Evolutionary conservation across 2,329 filamentous ascomycete genomes (phyloP).

Genomic region (Beauveria sp.): DNA sequence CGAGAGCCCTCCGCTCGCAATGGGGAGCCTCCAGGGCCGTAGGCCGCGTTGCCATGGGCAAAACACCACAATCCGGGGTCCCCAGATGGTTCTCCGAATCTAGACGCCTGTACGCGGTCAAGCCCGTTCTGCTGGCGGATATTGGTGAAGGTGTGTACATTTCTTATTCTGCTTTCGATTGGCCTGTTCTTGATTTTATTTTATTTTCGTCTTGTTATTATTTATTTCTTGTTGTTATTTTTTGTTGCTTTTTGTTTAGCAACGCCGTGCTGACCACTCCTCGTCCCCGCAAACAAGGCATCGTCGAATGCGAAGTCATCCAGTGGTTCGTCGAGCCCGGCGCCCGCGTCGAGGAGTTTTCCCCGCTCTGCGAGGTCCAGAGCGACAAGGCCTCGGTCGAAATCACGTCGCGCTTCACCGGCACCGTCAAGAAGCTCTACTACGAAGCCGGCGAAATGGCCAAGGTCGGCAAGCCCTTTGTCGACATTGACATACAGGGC

Average conservation of each 20-base stretch:
- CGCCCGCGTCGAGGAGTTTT: constrained; percentile 94
- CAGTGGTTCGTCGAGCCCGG: constrained; percentile 99
- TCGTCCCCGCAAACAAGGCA: constrained; percentile 48
- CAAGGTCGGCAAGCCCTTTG: constrained; percentile 85
- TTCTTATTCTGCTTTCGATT: background rate
- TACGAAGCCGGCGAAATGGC: constrained; percentile 96
- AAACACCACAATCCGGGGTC: constrained; percentile 22
- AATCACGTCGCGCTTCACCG: constrained; percentile 93
- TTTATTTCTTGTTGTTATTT: background rate
- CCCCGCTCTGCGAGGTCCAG: constrained; percentile 94
- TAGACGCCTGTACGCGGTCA: constrained; percentile 48
- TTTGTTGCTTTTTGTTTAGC: background rate
- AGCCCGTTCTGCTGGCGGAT: constrained; percentile 75
- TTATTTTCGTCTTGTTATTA: too few relatives aligned
- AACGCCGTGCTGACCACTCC: background rate
- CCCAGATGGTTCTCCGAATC: constrained; percentile 45
- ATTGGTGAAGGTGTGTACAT: constrained; percentile 68
- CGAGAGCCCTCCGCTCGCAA: constrained; percentile 43
- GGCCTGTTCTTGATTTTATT: background rate
- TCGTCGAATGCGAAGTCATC: constrained; percentile 96
- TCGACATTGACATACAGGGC: constrained; percentile 89
- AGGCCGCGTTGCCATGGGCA: constrained; percentile 26
- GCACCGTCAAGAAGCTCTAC: constrained; percentile 91
- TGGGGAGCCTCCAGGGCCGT: constrained; percentile 38
- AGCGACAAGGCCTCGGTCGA: constrained; percentile 88